Base-by-base conservation (phyloP, 805 yeast genomes). In the Candida peoriensis region DNA sequence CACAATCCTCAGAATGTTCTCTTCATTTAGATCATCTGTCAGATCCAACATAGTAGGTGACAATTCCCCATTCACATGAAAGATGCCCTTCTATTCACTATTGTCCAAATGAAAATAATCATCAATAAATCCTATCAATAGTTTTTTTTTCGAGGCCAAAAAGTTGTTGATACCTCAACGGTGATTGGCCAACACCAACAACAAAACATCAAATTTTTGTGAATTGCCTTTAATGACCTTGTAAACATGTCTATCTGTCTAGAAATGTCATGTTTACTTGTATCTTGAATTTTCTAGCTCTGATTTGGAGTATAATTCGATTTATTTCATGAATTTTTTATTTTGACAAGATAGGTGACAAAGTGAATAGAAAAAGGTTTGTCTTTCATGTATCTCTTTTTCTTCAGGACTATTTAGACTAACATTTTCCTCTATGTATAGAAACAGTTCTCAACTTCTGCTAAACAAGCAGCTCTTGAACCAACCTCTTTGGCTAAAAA, bases 401-500 rank as follows among this genome's bases (percentile, higher is more conserved):
- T 22, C 12, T 26, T 15, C 20, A 17, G 11, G 22, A 8, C 23
- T 12, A 22, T 14, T 24, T 22, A 11, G 39, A 44, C 47, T 44
- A 46, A 40, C 48, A 25, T 11, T 9, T n/a, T 12, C 14, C 18
- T 13, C n/a, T n/a, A n/a, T n/a, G n/a, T 27, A 14, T 33, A 50
- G 57, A 53, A 53, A 49, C 45, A 50, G 41, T 52, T 58, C 39
- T 55, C 62, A 33, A 55, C 62, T 32, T 55, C 61, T 41, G 58
- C 66, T 22, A 57, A 52, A 43, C 59, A 57, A 39, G 64, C 64
- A 30, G 59, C 58, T 36, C 56, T 42, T 42, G 54, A 47, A 43
- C 60, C 56, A 51, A 46, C 54, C 42, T 36, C 48, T 33, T 24
- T 52, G 41, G 51, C 55, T 31, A 75, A 71, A 54, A 79, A 70